Percentiles rank a stretch among this genome's conserved stretches.
These are phyloP conservation scores for Amaranthus hypochondriacus DNA, from an alignment of 148 eudicot species.

Conservation along the genomic window DNA sequence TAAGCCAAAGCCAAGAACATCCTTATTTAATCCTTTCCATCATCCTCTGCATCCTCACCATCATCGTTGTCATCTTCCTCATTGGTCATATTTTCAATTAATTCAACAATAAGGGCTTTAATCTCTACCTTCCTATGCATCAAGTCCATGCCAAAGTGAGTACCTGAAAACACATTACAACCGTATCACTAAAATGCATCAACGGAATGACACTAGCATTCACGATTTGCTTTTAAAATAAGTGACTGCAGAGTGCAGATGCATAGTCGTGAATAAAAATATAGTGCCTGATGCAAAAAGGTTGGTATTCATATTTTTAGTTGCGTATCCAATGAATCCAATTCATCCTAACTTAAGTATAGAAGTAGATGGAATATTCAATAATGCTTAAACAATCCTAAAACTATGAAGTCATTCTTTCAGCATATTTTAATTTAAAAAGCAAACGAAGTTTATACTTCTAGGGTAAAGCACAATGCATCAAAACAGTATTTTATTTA, in stretches of 20 bases:
- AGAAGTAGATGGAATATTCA: too few species aligned
- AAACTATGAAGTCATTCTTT: too few species aligned
- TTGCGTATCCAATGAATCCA: neutral
- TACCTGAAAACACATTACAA: slow-evolving; percentile 31
- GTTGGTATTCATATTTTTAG: too few species aligned
- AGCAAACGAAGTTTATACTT: too few species aligned
- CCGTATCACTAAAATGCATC: neutral
- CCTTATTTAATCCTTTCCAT: slow-evolving; percentile 22
- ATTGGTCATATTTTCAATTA: slow-evolving; percentile 71
- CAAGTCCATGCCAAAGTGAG: slow-evolving; percentile 68
- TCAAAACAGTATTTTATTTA: too few species aligned
- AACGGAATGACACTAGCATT: neutral
- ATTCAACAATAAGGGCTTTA: slow-evolving; percentile 73
- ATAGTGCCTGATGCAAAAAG: neutral
- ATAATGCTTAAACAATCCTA: too few species aligned
- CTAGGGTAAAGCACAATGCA: too few species aligned
- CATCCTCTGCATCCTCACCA: slow-evolving; percentile 23
- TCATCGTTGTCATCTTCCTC: slow-evolving; percentile 60
- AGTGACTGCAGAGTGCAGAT: too few species aligned
- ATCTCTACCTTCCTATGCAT: slow-evolving; percentile 67
- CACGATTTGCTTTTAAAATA: too few species aligned
- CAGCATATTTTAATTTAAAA: too few species aligned
- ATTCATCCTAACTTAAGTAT: too few species aligned
- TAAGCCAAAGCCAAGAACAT: neutral
- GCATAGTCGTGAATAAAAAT: neutral